phyloP scores from a whole-genome alignment of 139 green algal genomes.

The Eudorina sp. region DNA sequence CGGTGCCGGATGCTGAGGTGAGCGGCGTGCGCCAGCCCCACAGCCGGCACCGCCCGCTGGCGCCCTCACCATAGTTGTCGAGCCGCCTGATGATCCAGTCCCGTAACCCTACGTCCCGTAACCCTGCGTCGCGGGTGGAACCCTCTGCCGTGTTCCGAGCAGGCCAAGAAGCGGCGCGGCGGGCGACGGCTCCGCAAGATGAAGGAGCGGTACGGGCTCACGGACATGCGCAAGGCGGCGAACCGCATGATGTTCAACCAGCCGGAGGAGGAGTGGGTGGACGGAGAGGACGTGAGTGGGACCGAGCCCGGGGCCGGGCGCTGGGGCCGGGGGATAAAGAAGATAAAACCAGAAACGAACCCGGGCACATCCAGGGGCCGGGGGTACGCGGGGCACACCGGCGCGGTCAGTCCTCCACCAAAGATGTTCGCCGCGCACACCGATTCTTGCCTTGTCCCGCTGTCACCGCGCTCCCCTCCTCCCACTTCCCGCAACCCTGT shows the following conservation, averaged over 20 bases:
- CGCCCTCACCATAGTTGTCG: not conserved
- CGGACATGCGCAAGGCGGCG: constrained; percentile 87
- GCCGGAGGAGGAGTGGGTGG: constrained; percentile 94
- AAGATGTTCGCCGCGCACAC: too few species aligned
- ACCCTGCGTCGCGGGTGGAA: not conserved
- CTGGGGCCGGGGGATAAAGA: too few species aligned
- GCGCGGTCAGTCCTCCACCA: too few species aligned
- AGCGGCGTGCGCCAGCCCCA: not conserved
- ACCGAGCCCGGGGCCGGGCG: too few species aligned
- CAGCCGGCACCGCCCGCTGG: not conserved
- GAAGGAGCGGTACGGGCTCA: constrained; percentile 88
- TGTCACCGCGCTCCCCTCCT: too few species aligned
- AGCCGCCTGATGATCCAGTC: too few species aligned
- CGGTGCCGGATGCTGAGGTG: constrained; percentile 86
- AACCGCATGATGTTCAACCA: constrained; percentile 97
- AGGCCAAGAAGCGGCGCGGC: constrained; percentile 91
- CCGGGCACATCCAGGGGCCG: too few species aligned
- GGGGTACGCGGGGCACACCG: too few species aligned
- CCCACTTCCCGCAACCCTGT: too few species aligned
- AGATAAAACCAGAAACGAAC: too few species aligned
- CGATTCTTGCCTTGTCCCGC: too few species aligned
- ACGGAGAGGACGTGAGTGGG: constrained; percentile 90
- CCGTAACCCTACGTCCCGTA: too few species aligned
- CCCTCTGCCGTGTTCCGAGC: not conserved
- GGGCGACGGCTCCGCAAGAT: constrained; percentile 90